phyloP scores from a whole-genome alignment of 2,329 filamentous ascomycete species.

The Diplodia seriata region DNA sequence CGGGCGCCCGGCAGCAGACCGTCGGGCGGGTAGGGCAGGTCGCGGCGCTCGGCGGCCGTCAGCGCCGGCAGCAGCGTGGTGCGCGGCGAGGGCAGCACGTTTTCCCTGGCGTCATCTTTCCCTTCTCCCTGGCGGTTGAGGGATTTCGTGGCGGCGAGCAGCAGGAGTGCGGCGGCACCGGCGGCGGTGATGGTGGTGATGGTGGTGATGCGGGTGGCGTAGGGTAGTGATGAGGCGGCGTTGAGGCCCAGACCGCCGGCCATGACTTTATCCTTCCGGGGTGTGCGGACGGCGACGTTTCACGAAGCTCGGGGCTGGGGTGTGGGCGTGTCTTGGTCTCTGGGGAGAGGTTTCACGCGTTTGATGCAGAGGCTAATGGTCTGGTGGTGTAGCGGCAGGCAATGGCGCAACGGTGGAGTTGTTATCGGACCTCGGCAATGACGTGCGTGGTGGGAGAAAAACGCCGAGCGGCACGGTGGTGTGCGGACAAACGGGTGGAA shows the following conservation, averaged over 20 bases:
- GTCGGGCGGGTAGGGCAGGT: constrained; percentile 69
- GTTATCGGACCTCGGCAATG: constrained; percentile 11
- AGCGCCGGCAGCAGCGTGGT: constrained; percentile 41
- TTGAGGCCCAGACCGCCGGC: neutral
- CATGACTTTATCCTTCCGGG: neutral
- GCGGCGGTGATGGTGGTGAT: neutral
- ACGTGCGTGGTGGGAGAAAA: neutral
- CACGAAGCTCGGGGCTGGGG: neutral
- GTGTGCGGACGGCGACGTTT: neutral
- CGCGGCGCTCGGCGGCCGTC: constrained; percentile 38
- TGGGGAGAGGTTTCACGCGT: no score
- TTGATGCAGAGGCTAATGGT: neutral
- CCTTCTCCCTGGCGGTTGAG: neutral
- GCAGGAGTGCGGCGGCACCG: neutral
- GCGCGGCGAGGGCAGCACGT: constrained; percentile 39
- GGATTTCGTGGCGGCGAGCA: constrained; percentile 37
- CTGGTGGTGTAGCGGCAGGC: neutral
- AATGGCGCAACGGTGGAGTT: neutral
- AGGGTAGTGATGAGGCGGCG: neutral
- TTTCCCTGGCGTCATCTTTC: constrained; percentile 1
- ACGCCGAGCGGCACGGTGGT: neutral
- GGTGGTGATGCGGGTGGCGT: neutral
- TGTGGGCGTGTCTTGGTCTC: no score
- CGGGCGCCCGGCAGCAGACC: constrained; percentile 70
- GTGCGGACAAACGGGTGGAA: neutral